phyloP scores from a whole-genome alignment of 352 stramenopile species.

The Albugo laibachii region DNA sequence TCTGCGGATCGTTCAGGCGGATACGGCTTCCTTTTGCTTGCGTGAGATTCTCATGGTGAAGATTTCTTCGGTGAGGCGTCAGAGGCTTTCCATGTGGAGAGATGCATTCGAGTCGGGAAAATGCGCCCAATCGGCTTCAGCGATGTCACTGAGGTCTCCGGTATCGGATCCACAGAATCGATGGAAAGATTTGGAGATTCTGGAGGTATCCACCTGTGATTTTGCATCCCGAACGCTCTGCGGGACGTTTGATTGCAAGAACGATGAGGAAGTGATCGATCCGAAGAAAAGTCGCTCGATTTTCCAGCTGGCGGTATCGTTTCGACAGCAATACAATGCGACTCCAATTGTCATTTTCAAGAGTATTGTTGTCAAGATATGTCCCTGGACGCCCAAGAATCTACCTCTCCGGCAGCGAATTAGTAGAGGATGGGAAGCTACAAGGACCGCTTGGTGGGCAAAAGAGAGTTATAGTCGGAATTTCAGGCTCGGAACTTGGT shows the following conservation, averaged over 20 bases:
- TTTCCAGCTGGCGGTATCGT: conserved; percentile 33
- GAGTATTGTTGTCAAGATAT: conserved; percentile 46
- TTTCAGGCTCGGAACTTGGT: conserved; percentile 61
- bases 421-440: conserved; percentile 19
- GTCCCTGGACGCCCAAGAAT: conserved; percentile 15
- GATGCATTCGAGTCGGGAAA: neutral
- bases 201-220: conserved; percentile 13
- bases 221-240: neutral
- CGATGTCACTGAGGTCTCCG: neutral
- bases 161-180: neutral
- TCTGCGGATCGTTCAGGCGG: conserved; percentile 44
- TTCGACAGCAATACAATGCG: conserved; percentile 23
- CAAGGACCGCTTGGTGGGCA: conserved; percentile 50
- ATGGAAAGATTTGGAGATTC: conserved; percentile 22
- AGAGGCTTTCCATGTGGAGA: neutral
- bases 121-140: neutral
- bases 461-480: conserved; percentile 56
- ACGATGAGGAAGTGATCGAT: conserved; percentile 8
- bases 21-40: conserved; percentile 32
- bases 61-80: conserved; percentile 8
- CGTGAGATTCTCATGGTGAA: conserved; percentile 17
- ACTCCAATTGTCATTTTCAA: conserved; percentile 45
- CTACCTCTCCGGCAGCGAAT: conserved; percentile 16
- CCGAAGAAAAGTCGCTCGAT: conserved; percentile 22
- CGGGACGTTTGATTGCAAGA: conserved; percentile 1